Evolutionary conservation across 805 yeast genomes (phyloP), one percentile per base, ranked within the genome.

Genomic region (Saturnispora serradocipensis): DNA sequence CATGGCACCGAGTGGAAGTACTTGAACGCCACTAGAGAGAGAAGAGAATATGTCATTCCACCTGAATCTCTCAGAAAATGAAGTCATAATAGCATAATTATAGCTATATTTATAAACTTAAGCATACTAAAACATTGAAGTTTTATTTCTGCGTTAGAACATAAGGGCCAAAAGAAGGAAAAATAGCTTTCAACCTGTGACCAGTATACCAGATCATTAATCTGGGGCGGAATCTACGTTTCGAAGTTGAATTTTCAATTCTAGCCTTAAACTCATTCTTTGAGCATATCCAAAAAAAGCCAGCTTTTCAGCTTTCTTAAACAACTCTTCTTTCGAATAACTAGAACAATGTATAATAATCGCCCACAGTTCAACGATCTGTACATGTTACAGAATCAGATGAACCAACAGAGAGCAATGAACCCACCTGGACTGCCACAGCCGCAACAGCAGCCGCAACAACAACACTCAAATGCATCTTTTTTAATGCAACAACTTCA

Each of bases 1-100:
- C 47, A 53, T 9, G 72, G 72, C 28, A 42, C 51, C 15, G 54
- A 51, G 30, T 68, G 72, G 72, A 43, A 55, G 16, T 57, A 54
- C 40, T 42, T 65, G 7, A 59, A 67, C 4, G 56, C 57, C 30
- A 54, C 59, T 7, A 61, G 70, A 53, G 49, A 57, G 34, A 55
- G 55, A 48, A 57, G 60, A 39, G 50, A 52, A 3, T 67, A 67
- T 49, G 55, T 44, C 1, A 47, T 65, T 46, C 67, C 67, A 18
- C 61, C 59, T 4, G 24, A 46, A 18, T 48, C 53, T 34, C 38
- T 45, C 34, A 36, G 34, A 28, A 57, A 52, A 44, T 53, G 16
- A 49, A 9, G 22, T 20, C 13, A 38, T 18, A 13, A 18, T 38
- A 4, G 24, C 22, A 16, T 18, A 18, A 5, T 38, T 38, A 18